Conservation (phyloP, 768 basidiomycete genomes). For the Russula sp. region DNA sequence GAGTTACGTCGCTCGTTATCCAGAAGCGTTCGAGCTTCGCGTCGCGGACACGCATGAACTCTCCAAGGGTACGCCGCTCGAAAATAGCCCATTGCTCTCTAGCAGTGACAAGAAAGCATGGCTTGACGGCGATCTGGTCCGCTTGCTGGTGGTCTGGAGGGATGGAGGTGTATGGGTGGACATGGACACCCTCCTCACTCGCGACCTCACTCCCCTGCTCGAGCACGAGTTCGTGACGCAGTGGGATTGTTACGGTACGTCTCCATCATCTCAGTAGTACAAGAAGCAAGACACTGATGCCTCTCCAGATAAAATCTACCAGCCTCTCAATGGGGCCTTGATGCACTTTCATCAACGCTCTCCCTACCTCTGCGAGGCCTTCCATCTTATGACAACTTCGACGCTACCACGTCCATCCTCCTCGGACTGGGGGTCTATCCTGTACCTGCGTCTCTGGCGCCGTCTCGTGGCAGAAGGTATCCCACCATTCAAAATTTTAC, state of each 20-base stretch:
- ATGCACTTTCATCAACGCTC: constrained; percentile 92
- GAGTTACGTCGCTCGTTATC: constrained; percentile 58
- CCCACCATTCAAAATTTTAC: constrained; percentile 87
- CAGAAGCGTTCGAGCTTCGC: constrained; percentile 66
- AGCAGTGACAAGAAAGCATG: constrained; percentile 78
- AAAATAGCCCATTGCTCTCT: constrained; percentile 57
- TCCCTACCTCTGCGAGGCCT: constrained; percentile 95
- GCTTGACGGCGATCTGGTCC: constrained; percentile 92
- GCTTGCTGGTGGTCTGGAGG: constrained; percentile 83
- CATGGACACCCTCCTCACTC: constrained; percentile 91
- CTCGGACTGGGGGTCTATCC: constrained; percentile 90
- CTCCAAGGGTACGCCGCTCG: constrained; percentile 73
- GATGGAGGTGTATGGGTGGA: constrained; percentile 96
- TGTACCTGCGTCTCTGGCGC: constrained; percentile 91
- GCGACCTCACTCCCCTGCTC: constrained; percentile 79
- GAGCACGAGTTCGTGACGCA: constrained; percentile 98
- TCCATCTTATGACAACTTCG: constrained; percentile 71
- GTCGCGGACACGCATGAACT: constrained; percentile 64
- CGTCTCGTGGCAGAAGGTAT: constrained; percentile 68
- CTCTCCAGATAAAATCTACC: constrained; percentile 27
- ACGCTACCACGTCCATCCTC: constrained; percentile 70
- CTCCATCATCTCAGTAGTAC: background rate
- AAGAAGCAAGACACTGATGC: background rate
- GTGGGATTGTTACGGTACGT: constrained; percentile 96
- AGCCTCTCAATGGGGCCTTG: constrained; percentile 78